phyloP scores from a whole-genome alignment of 148 eudicot species.

The Rhododendron williamsianum region DNA sequence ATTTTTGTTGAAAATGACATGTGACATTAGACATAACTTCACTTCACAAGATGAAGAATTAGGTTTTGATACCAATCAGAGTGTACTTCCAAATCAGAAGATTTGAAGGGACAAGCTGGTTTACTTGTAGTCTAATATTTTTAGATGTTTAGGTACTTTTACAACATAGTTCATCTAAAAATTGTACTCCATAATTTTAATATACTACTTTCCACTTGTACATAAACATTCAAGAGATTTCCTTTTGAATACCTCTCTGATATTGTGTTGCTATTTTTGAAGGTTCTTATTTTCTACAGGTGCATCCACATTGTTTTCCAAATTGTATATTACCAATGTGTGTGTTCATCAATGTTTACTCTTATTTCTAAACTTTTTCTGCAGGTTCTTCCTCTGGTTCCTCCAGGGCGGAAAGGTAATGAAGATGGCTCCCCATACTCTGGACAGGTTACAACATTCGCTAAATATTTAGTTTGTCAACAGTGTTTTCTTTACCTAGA shows the following conservation, averaged over 20 bases:
- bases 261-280: neutral
- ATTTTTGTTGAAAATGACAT: too few relatives aligned
- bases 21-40: neutral
- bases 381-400: conserved; percentile 98
- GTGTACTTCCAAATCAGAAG: neutral
- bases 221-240: neutral
- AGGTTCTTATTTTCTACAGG: neutral
- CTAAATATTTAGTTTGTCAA: neutral
- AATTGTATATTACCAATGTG: neutral
- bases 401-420: conserved; percentile 83
- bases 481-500: neutral
- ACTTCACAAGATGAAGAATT: neutral
- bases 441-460: conserved; percentile 55
- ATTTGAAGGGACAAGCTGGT: neutral
- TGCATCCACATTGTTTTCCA: neutral
- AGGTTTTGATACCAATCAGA: neutral
- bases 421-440: conserved; percentile 96
- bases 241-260: neutral
- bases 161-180: neutral
- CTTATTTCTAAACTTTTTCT: neutral
- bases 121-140: neutral
- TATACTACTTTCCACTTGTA: too few relatives aligned
- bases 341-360: neutral
- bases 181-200: neutral
- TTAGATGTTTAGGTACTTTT: neutral